A percentile compares a stretch with the other conserved stretches of the same genome.
phyloP scores from a whole-genome alignment of 495 filamentous ascomycete species.

The Gamarada debralockiae region DNA sequence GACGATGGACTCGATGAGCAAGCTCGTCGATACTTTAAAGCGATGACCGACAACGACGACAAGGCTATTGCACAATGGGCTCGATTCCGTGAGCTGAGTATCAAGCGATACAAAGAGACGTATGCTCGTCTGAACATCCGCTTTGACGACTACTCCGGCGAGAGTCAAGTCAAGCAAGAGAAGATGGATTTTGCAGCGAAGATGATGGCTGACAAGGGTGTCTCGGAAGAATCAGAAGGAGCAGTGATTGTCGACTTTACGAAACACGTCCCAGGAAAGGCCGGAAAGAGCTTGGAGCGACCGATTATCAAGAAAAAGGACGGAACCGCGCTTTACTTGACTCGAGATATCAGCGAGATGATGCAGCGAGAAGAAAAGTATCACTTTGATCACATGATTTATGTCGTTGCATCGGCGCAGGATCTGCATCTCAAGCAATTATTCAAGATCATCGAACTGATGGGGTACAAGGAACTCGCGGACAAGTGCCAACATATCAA shows the following conservation, averaged over 20 bases:
- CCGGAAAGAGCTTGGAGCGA: slow-evolving; percentile 52
- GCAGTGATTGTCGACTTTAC: slow-evolving; percentile 86
- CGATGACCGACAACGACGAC: slow-evolving; percentile 79
- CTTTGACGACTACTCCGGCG: slow-evolving; percentile 91
- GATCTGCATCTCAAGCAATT: slow-evolving; percentile 60
- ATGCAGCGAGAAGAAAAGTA: slow-evolving; percentile 56
- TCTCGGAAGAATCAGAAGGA: slow-evolving; percentile 81
- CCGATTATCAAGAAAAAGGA: slow-evolving; percentile 56
- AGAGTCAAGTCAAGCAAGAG: slow-evolving; percentile 84
- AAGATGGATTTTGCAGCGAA: slow-evolving; percentile 68
- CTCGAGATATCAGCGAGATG: slow-evolving; percentile 62
- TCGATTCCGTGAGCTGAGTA: slow-evolving; percentile 86
- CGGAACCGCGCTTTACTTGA: slow-evolving; percentile 61
- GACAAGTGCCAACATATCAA: slow-evolving; percentile 56
- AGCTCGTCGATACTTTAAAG: slow-evolving; percentile 78
- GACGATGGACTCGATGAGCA: slow-evolving; percentile 56
- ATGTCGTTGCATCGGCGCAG: slow-evolving; percentile 58
- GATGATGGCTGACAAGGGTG: slow-evolving; percentile 63
- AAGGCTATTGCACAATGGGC: slow-evolving; percentile 78
- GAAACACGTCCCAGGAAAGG: slow-evolving; percentile 61
- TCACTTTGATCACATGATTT: slow-evolving; percentile 67
- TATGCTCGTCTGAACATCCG: slow-evolving; percentile 85
- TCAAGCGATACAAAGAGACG: slow-evolving; percentile 76
- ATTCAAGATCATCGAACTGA: slow-evolving; percentile 60
- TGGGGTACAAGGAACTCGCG: slow-evolving; percentile 56